phyloP scores from a whole-genome alignment of 164 flowering plant genomes.

The Stephania cephalantha region DNA sequence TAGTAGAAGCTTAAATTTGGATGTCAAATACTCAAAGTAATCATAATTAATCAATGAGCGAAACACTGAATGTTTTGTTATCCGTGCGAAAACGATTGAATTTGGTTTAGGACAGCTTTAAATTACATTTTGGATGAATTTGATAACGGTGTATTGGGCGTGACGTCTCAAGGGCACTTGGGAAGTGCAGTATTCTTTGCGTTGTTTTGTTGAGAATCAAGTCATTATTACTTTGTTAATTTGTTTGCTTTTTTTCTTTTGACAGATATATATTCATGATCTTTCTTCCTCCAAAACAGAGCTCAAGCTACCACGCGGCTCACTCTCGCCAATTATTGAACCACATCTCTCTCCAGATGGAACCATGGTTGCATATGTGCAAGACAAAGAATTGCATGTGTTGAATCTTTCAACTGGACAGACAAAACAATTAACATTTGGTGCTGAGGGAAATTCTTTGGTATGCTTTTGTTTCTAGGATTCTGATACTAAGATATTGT shows the following conservation, averaged over 20 bases:
- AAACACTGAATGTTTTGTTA: not conserved
- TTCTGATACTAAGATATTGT: not conserved
- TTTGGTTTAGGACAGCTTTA: not conserved
- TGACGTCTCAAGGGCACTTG: not conserved
- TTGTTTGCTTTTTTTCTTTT: constrained; percentile 8
- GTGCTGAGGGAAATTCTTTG: constrained; percentile 43
- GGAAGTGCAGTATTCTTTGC: not conserved
- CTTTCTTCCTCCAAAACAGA: constrained; percentile 43
- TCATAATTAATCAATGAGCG: not conserved
- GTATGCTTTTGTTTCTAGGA: constrained; percentile 33
- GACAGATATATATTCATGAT: constrained; percentile 78
- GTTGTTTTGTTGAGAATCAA: not conserved
- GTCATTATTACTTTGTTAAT: not conserved
- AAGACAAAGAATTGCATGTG: constrained; percentile 64
- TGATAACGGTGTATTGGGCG: not conserved
- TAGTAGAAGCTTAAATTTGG: not conserved
- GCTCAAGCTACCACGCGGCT: constrained; percentile 55
- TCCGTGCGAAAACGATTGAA: not conserved
- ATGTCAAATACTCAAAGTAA: not conserved
- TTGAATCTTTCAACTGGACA: constrained; percentile 43
- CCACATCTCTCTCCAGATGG: constrained; percentile 93
- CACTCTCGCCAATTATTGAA: constrained; percentile 77
- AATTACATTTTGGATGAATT: not conserved
- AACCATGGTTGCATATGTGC: constrained; percentile 72
- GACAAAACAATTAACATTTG: constrained; percentile 53